phyloP scores from a whole-genome alignment of 768 basidiomycete species.

The Pluteus cervinus region DNA sequence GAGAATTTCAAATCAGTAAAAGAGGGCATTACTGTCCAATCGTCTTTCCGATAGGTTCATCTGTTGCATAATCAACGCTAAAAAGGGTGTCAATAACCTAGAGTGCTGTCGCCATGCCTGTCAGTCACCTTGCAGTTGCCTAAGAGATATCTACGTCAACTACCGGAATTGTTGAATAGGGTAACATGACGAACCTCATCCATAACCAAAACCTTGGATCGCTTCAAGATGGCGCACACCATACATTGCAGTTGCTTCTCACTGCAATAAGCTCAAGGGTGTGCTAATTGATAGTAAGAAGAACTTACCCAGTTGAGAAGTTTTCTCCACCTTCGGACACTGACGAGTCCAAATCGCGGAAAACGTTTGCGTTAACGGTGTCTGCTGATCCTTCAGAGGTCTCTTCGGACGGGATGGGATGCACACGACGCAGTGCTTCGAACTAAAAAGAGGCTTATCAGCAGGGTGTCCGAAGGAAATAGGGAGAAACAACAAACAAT shows the following conservation, averaged over 20 bases:
- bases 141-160: slow-evolving; percentile 17
- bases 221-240: slow-evolving; percentile 74
- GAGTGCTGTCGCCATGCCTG: slow-evolving; percentile 9
- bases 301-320: slow-evolving; percentile 71
- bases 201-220: slow-evolving; percentile 70
- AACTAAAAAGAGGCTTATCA: slow-evolving; percentile 39
- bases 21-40: slow-evolving; percentile 59
- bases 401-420: slow-evolving; percentile 62
- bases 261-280: slow-evolving; percentile 14
- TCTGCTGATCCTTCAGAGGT: slow-evolving; percentile 37
- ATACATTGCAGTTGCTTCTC: slow-evolving; percentile 76
- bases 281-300: neutral
- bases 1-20: slow-evolving; percentile 8
- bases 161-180: slow-evolving; percentile 49
- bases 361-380: slow-evolving; percentile 65
- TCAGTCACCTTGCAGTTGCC: slow-evolving; percentile 62
- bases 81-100: slow-evolving; percentile 3
- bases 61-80: slow-evolving; percentile 85
- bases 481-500: slow-evolving; percentile 45
- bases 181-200: slow-evolving; percentile 46
- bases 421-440: slow-evolving; percentile 78
- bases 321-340: slow-evolving; percentile 87
- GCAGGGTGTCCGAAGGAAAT: neutral
- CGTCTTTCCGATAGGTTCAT: slow-evolving; percentile 79
- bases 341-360: slow-evolving; percentile 65